Percentiles rank a stretch among this genome's conserved stretches.
Evolutionary conservation across 805 yeast genomes (phyloP).

Genomic region (Sporopachydermia lactativora): DNA sequence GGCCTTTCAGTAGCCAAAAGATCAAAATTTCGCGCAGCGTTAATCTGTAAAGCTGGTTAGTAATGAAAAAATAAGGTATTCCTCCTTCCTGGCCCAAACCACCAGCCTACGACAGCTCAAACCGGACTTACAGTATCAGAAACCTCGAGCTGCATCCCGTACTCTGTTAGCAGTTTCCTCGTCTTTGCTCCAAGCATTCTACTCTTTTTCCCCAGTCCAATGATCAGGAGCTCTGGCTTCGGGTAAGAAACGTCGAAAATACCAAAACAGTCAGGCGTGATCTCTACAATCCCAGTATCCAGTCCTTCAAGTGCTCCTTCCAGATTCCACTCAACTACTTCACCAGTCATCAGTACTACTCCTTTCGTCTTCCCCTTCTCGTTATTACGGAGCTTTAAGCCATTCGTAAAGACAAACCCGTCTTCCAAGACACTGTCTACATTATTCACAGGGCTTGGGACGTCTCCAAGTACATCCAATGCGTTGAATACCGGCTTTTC

Average conservation of each 20-base stretch:
- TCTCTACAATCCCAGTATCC: slow-evolving; percentile 39
- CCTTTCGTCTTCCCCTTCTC: slow-evolving; percentile 30
- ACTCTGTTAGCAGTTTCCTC: slow-evolving; percentile 29
- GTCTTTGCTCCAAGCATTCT: slow-evolving; percentile 49
- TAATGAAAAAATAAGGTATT: no score
- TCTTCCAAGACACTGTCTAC: slow-evolving; percentile 36
- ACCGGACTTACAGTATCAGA: slow-evolving; percentile 41
- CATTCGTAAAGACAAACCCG: slow-evolving; percentile 46
- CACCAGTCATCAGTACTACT: slow-evolving; percentile 37
- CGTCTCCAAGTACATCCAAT: slow-evolving; percentile 23
- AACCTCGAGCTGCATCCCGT: slow-evolving; percentile 61
- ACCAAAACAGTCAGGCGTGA: slow-evolving; percentile 29
- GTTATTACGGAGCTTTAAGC: slow-evolving; percentile 25
- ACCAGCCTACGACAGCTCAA: no score
- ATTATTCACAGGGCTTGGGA: slow-evolving; percentile 30
- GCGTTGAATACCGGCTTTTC: slow-evolving; percentile 28
- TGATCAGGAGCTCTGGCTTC: slow-evolving; percentile 58
- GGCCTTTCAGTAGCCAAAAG: slow-evolving; percentile 72
- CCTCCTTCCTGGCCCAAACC: no score
- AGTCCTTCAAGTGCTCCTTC: slow-evolving; percentile 25
- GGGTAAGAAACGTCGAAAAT: slow-evolving; percentile 49
- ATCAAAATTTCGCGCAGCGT: slow-evolving; percentile 60
- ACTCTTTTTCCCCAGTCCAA: slow-evolving; percentile 56
- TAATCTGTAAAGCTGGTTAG: slow-evolving; percentile 13
- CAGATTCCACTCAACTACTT: slow-evolving; percentile 46